phyloP scores from a whole-genome alignment of 2,329 filamentous ascomycete genomes.

The Nemania diffusa region DNA sequence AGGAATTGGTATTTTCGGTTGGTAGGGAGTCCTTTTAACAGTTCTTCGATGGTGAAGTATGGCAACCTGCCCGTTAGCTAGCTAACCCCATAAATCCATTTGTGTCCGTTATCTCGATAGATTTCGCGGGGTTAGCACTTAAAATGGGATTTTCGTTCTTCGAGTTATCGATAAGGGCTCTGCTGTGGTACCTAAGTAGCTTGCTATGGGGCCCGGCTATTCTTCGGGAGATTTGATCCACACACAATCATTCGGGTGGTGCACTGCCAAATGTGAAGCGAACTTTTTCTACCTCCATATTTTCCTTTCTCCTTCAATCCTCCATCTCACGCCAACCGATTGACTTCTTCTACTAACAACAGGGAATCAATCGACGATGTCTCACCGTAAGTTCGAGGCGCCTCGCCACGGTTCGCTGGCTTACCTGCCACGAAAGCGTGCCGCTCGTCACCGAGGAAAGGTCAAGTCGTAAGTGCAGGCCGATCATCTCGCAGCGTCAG shows the following conservation, averaged over 20 bases:
- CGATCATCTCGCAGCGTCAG: conserved; percentile 30
- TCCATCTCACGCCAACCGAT: conserved; percentile 47
- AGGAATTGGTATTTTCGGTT: too few species aligned
- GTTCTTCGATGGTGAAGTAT: too few species aligned
- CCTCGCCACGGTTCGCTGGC: conserved; percentile 95
- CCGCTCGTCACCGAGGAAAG: conserved; percentile 93
- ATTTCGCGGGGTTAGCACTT: too few species aligned
- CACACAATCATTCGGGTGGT: conserved; percentile 34
- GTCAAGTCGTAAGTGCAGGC: conserved; percentile 87
- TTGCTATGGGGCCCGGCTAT: conserved; percentile 42
- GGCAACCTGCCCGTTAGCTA: too few species aligned
- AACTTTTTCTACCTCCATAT: conserved; percentile 40
- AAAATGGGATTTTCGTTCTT: background rate
- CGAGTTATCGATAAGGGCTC: conserved; percentile 44
- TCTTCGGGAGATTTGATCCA: conserved; percentile 41
- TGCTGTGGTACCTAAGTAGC: background rate
- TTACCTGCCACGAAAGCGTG: conserved; percentile 90
- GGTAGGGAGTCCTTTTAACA: too few species aligned
- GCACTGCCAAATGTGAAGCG: conserved; percentile 39
- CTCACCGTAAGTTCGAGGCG: conserved; percentile 76
- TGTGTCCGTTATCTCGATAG: too few species aligned
- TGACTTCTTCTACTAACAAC: conserved; percentile 49
- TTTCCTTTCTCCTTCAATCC: conserved; percentile 41
- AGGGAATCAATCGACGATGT: conserved; percentile 53
- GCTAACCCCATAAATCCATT: too few species aligned